phyloP scores from a whole-genome alignment of 2,329 filamentous ascomycete genomes.

The Neopestalotiopsis clavispora region DNA sequence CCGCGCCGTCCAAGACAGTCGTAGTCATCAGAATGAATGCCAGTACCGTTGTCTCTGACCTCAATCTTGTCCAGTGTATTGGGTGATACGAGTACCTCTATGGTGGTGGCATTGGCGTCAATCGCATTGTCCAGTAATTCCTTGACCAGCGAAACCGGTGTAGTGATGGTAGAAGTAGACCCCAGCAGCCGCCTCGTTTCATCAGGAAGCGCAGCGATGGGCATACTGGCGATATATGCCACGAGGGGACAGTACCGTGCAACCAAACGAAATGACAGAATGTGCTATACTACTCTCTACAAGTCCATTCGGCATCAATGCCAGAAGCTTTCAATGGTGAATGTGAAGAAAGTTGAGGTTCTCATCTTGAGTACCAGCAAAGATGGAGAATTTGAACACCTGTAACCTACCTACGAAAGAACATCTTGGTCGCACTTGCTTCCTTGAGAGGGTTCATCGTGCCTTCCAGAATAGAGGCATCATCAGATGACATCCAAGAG shows the following conservation, averaged over 20 bases:
- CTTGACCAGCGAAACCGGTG: constrained; percentile 69
- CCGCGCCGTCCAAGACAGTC: constrained; percentile 66
- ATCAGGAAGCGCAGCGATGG: constrained; percentile 54
- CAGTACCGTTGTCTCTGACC: constrained; percentile 75
- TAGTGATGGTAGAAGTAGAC: constrained; percentile 63
- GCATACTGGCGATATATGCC: constrained; percentile 39
- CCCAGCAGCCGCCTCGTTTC: constrained; percentile 61
- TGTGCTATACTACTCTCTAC: too few relatives aligned
- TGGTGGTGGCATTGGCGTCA: constrained; percentile 69
- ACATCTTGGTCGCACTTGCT: too few relatives aligned
- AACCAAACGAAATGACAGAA: too few relatives aligned
- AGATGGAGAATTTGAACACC: too few relatives aligned
- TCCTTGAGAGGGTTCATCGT: too few relatives aligned
- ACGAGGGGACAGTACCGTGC: not conserved
- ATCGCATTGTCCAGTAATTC: constrained; percentile 80
- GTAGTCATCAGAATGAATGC: constrained; percentile 68
- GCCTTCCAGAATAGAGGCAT: too few relatives aligned
- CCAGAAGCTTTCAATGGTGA: too few relatives aligned
- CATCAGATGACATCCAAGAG: too few relatives aligned
- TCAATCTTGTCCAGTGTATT: constrained; percentile 74
- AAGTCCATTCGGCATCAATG: too few relatives aligned
- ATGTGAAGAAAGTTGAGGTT: too few relatives aligned
- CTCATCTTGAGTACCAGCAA: too few relatives aligned
- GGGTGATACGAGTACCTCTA: constrained; percentile 67
- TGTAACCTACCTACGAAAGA: too few relatives aligned